Evolutionary conservation across 768 basidiomycete species (phyloP), one percentile per base, ranked within the genome.

Genomic region (Tylopilus sp.): DNA sequence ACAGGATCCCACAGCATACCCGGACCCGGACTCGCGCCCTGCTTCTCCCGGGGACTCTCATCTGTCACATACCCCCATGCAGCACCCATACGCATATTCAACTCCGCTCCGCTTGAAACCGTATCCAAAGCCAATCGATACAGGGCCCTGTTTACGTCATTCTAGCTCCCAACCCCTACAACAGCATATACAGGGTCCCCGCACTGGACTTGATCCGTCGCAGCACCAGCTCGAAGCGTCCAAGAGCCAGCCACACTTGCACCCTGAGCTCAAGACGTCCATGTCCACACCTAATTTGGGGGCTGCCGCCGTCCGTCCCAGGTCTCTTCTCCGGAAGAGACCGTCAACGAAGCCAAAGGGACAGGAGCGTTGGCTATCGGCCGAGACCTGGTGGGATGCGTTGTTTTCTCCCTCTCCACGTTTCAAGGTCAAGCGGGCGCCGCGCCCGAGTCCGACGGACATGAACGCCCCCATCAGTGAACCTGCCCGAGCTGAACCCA

Each of bases 341-440:
- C 60, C 58, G n/a, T 55, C 49, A 2, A 52, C 52, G 44, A 55
- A 66, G 37, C 57, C 71, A 24, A 82, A 76, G 60, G 73, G 73
- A 13, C 80, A 75, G 56, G 83, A 87, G 28, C 74, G 83, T 7
- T 89, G 86, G 86, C 62, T 89, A 2, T 80, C 83, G 3, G 80
- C 87, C 0, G 87, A 90, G 70, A 83, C 85, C 17, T 89, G 88
- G 87, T 92, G 89, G 68, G 87, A 91, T 57, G 88, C 87, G 1
- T 61, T 91, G 10, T 67, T 91, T 24, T 85, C 90, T 51, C 89
- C 89, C 3, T 80, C 87, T 1, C 89, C 89, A 13, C 76, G 87
- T 46, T 79, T 92, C 60, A 81, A 78, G 63, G 52, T 82, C 53
- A 78, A 77, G 57, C 73, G 75, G 22, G 58, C 62, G 21, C 51